A percentile compares a stretch with the other conserved stretches of the same genome.
phyloP scores from a whole-genome alignment of 139 green algal genomes.

The Coccomyxa sp. region DNA sequence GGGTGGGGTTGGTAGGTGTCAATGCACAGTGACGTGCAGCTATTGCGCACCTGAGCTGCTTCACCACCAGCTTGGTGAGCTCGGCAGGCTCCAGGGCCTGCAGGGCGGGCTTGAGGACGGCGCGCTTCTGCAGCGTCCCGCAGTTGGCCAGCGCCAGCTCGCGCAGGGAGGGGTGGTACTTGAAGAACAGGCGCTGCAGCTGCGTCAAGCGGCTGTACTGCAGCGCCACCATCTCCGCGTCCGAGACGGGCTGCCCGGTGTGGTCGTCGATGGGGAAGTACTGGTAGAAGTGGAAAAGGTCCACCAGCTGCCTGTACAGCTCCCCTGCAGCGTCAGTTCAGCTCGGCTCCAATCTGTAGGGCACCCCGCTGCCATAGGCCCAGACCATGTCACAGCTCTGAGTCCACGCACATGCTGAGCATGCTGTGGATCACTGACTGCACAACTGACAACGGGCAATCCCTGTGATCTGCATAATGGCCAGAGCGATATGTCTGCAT shows the following conservation, averaged over 20 bases:
- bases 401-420: neutral
- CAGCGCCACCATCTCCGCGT: constrained; percentile 69
- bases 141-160: constrained; percentile 82
- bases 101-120: constrained; percentile 56
- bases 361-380: too few relatives aligned
- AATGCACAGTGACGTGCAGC: too few relatives aligned
- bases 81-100: constrained; percentile 53
- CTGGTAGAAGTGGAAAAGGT: constrained; percentile 84
- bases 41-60: constrained; percentile 64
- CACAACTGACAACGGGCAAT: too few relatives aligned
- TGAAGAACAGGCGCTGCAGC: constrained; percentile 89
- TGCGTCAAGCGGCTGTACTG: constrained; percentile 76
- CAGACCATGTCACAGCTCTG: neutral
- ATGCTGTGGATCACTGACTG: too few relatives aligned
- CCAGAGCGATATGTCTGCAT: too few relatives aligned
- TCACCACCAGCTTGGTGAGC: constrained; percentile 59
- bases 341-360: neutral
- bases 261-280: constrained; percentile 94
- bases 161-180: constrained; percentile 60
- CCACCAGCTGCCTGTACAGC: constrained; percentile 83
- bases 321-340: constrained; percentile 10
- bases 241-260: constrained; percentile 75
- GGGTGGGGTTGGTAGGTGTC: too few relatives aligned
- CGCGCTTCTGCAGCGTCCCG: constrained; percentile 65
- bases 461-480: too few relatives aligned